Evolutionary conservation across 768 basidiomycete species (phyloP), one percentile per base, ranked within the genome.

Genomic region (Phlegmacium glaucopus): DNA sequence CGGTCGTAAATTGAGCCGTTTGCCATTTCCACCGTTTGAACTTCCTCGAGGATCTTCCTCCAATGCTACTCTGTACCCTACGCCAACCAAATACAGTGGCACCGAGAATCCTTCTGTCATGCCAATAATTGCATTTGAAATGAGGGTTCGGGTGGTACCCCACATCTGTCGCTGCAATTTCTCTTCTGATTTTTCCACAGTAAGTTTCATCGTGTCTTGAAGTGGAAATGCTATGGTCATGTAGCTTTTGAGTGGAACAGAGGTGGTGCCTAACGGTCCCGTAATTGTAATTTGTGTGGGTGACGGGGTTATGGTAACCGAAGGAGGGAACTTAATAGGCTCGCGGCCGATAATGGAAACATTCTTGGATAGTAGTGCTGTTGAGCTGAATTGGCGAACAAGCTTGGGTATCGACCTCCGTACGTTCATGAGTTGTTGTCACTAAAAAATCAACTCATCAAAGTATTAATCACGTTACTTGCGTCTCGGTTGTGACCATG

Each of bases 61-160:
- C 48, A 97, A 66, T 3, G 82, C 81, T 7, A 85, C 94, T 59
- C 95, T 78, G 71, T 92, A 99, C 2, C 95, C 94, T 28, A 99
- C 93, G 13, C 95, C 95, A 52, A 97, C 94, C 52, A 99, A 80
- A 60, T 85, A 86, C 12, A 99, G 65, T 11, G 91, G 85, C 8
- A 90, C 76, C 0, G 77, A 77, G 70, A 90, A 97, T 4, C 94
- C 94, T 49, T 84, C 79, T 4, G 90, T 87, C 75, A 97, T 91
- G 36, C 95, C 95, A 11, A 71, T 76, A 52, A 99, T 80, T 12
- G 94, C 94, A 62, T 98, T 97, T 54, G 78, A 73, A 62, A 97
- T 89, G 54, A 94, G 76, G 0, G 93, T 87, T 44, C 94, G 83
- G 11, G 91, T 94, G 38, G 90, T 82, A n/a, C 95, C 95, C 94